Conservation (phyloP, 345 rosid species). For the Rubroshorea leprosula region DNA sequence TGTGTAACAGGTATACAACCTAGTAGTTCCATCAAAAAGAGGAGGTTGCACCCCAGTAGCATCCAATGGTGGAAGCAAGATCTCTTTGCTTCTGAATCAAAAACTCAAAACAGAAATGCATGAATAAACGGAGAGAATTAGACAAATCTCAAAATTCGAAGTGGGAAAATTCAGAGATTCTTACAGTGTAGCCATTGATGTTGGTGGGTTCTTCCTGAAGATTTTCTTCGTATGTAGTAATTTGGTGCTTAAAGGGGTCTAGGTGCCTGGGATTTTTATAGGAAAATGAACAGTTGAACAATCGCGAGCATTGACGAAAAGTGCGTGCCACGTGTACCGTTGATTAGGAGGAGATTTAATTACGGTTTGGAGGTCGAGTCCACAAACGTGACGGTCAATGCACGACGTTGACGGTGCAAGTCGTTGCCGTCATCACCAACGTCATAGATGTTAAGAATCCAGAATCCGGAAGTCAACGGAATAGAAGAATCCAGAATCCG, state of each 20-base stretch:
- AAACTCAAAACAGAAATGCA: not conserved
- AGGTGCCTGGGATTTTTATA: not conserved
- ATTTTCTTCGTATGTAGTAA: not conserved
- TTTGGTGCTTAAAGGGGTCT: not conserved
- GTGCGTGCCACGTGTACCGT: not conserved
- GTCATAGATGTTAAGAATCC: too few species aligned
- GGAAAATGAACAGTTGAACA: not conserved
- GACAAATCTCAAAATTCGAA: not conserved
- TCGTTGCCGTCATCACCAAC: too few species aligned
- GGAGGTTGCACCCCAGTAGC: constrained; percentile 61
- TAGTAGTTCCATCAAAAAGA: constrained; percentile 69
- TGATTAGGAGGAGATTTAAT: too few species aligned
- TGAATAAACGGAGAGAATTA: not conserved
- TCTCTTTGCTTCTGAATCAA: constrained; percentile 29
- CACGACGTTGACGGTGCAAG: too few species aligned
- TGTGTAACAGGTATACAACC: constrained; percentile 54
- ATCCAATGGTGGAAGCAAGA: constrained; percentile 38
- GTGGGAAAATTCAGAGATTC: constrained; percentile 10
- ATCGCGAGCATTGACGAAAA: not conserved
- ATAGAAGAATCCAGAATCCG: too few species aligned
- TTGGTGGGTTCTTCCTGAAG: not conserved
- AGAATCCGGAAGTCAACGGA: too few species aligned
- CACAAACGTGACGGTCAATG: too few species aligned
- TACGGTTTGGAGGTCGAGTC: too few species aligned
- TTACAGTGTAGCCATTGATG: constrained; percentile 32